Base-by-base conservation (phyloP, 768 basidiomycete genomes). In the Boletus patriciae region DNA sequence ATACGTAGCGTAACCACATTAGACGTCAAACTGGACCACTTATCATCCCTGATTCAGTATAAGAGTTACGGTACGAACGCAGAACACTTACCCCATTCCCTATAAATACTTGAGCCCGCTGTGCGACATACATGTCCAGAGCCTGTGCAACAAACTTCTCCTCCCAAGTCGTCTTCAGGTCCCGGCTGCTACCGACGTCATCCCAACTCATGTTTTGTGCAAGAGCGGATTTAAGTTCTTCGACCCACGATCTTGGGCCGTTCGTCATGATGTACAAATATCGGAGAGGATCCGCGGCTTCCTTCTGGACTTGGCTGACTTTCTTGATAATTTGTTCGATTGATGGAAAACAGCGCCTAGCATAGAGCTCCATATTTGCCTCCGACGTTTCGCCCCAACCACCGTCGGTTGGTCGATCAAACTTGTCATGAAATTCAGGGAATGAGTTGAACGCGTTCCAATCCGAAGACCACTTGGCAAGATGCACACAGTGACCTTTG, bases 61-160 rank as follows among this genome's bases (percentile, higher is more conserved):
- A 9, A 12, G 33, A 29, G 27, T 41, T 5, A 15, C 9, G 12
- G 7, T 31, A 3, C 0, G 2, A 37, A 50, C 27, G 21, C 6
- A 34, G 8, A 19, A 6, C 13, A 60, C 80, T 60, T 42, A 81
- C 80, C 61, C 83, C 83, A 49, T 83, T 83, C 1, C 82, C 83
- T 36, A 84, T 68, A 54, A 84, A 78, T 19, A 77, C 73, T 54
- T 81, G 76, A 11, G 82, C 79, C 46, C 72, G 68, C 54, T 75
- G 68, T 21, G 76, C 80, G 36, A 83, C 70, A 47, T 74, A 73
- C 80, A 84, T 83, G 60, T 83, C 82, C 51, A 83, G 51, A 44
- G 74, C 76, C 60, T 81, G 78, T 10, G 71, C 70, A 36, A 80
- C 73, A 49, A 73, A 77, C 54, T 69, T 67, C 61, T 84, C 73